phyloP scores from a whole-genome alignment of 306 rosid species.

The Glycine soja region DNA sequence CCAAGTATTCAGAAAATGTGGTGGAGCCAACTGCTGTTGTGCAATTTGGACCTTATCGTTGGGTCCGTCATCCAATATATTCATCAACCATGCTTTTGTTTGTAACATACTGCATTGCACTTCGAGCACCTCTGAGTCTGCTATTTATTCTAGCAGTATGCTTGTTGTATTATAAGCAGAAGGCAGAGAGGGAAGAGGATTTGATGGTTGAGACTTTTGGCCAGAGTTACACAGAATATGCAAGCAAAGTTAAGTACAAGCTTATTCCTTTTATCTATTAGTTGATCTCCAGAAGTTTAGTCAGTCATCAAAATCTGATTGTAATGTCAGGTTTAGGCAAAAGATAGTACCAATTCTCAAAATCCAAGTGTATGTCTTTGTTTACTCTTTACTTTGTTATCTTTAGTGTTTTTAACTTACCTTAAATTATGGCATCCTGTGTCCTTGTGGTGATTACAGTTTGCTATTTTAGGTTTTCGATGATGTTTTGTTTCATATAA shows the following conservation, averaged over 20 bases:
- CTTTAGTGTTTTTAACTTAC: slow-evolving; percentile 17
- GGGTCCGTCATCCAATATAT: slow-evolving; percentile 92
- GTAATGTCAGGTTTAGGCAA: slow-evolving; percentile 42
- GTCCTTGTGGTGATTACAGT: slow-evolving; percentile 18
- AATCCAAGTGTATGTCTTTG: slow-evolving; percentile 21
- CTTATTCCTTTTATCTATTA: slow-evolving; percentile 85
- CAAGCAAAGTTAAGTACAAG: slow-evolving; percentile 78
- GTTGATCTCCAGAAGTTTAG: slow-evolving; percentile 45
- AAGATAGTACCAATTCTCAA: slow-evolving; percentile 36
- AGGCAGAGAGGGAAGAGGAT: slow-evolving; percentile 84
- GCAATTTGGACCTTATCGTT: slow-evolving; percentile 94
- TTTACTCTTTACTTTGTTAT: slow-evolving; percentile 20
- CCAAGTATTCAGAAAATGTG: slow-evolving; percentile 88
- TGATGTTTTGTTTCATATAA: slow-evolving; percentile 8
- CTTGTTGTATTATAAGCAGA: slow-evolving; percentile 80
- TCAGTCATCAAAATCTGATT: slow-evolving; percentile 42
- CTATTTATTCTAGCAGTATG: slow-evolving; percentile 71
- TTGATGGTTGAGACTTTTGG: slow-evolving; percentile 93
- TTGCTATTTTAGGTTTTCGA: slow-evolving; percentile 10
- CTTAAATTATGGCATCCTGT: slow-evolving; percentile 24
- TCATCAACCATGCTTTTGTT: slow-evolving; percentile 81
- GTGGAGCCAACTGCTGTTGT: slow-evolving; percentile 90
- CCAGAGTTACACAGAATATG: slow-evolving; percentile 72
- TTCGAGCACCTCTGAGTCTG: slow-evolving; percentile 79
- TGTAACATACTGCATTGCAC: slow-evolving; percentile 71